Conservation (phyloP, 2,329 filamentous ascomycete species). For the Graphilbum sp. region DNA sequence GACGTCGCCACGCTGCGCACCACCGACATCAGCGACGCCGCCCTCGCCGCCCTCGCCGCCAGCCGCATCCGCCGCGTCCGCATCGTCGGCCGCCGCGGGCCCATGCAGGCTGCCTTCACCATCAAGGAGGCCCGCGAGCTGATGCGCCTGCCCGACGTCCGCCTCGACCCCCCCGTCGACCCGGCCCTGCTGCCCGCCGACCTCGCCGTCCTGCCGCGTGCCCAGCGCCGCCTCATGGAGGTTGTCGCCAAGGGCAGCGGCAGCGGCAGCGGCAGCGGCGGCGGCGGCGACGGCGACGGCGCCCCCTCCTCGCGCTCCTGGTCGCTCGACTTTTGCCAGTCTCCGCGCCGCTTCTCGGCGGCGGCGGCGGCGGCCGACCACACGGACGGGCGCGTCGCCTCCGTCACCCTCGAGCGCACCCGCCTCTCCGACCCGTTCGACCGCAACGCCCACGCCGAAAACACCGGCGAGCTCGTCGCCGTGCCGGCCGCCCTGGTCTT, state of each 20-base stretch:
- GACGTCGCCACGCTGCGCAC: conserved; percentile 55
- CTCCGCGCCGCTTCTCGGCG: conserved; percentile 49
- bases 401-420: conserved; percentile 51
- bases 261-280: too few relatives aligned
- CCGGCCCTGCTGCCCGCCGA: conserved; percentile 49
- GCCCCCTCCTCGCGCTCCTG: conserved; percentile 46
- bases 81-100: conserved; percentile 78
- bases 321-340: conserved; percentile 75
- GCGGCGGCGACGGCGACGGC: conserved; percentile 38
- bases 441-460: conserved; percentile 28
- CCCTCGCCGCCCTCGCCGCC: conserved; percentile 53
- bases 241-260: conserved; percentile 66
- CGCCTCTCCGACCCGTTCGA: conserved; percentile 38
- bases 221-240: conserved; percentile 63
- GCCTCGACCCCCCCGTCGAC: conserved; percentile 56
- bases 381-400: too few relatives aligned
- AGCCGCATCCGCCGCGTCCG: conserved; percentile 67
- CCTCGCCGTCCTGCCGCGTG: conserved; percentile 53
- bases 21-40: conserved; percentile 81
- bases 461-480: conserved; percentile 31
- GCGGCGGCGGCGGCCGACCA: conserved; percentile 19
- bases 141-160: conserved; percentile 56
- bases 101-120: conserved; percentile 82
- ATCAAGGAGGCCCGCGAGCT: conserved; percentile 90
- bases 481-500: conserved; percentile 62